Evolutionary conservation across 352 stramenopile genomes (phyloP), one percentile per base, ranked within the genome.

Genomic region (Albugo candida): DNA sequence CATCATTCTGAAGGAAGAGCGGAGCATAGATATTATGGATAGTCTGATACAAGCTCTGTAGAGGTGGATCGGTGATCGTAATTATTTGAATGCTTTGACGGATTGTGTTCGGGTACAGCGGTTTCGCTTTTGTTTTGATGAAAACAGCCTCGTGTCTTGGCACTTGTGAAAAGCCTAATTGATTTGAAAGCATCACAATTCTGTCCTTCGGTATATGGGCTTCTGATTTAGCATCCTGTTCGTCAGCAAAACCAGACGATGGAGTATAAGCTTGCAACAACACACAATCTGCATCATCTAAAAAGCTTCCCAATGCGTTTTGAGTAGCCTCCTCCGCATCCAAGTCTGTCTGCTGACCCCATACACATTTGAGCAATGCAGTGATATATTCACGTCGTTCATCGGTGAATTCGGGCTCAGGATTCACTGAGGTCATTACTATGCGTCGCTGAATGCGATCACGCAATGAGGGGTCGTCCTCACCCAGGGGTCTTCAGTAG

Each of bases 21-120:
- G 80, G 80, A 5, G 79, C 73, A 39, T 85, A 93, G 36, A 93
- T 70, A 18, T 89, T 65, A 47, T 89, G 70, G 45, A 93, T 59
- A 10, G 56, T 69, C 49, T 85, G 67, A 47, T 86, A 93, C 2
- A 93, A 64, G 58, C 68, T 85, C 45, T 74, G 60, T 36, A 93
- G 54, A 5, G 80, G 80, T 27, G 71, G 77, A 24, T 81, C 69
- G 18, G 67, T 49, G 19, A 82, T 60, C 2, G 71, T 79, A 17
- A 70, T 78, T 21, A 93, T 56, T 34, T 86, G 68, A 14, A 93
- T 58, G 50, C 65, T 81, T 17, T 59, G 69, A 31, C 67, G 64
- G 56, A 93, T 80, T 55, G 74, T 89, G 31, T 78, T 60, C 0
- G 70, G 66, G 10, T 65, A 75, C 14, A 92, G 57, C 17, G 70